Base-by-base conservation (phyloP, 2,329 filamentous ascomycete genomes). In the Hansfordia pulvinata region DNA sequence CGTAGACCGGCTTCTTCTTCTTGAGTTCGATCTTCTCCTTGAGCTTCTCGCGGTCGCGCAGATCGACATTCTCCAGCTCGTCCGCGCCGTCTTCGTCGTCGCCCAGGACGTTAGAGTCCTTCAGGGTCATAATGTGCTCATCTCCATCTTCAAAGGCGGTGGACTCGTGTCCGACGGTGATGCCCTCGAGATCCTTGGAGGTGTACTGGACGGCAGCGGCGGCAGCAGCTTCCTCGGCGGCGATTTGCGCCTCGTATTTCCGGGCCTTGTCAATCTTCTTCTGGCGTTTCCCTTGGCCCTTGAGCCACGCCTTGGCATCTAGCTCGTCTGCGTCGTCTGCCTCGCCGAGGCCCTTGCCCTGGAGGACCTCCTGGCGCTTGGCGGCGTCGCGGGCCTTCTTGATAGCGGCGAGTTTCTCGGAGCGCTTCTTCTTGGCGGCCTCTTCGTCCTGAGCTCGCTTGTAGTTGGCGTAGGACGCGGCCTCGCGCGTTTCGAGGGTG, bases 71-170 rank as follows among this genome's bases (percentile, higher is more conserved):
- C 49, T 90, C 82, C 10, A 98, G 64, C 53, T 96, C 85, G 48
- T 96, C 90, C 3, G 83, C 88, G 31, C 85, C 80, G 16, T 84
- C 85, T 31, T 88, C 82, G 17, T 81, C 76, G 31, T 82, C 73
- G n/a, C 37, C 45, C 25, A 85, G 71, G 29, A 98, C 83, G 1
- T 81, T 83, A 1, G 80, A 71, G 53, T 98, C 90, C 46, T 93
- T 94, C n/a, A 98, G 66, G 0, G 88, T 94, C 28, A 98, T 61
- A 17, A 98, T 74, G 46, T 96, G 85, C 32, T 93, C 86, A 32
- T 82, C 76, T 11, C 71, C 78, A 27, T 84, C 83, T 14, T 82
- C 74, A 35, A 98, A 88, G 13, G 81, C 70, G 4, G 70, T 71
- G 31, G 86, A 54, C 47, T 93, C 84, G 49, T 98, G 90, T 4